A percentile compares a stretch with the other conserved stretches of the same genome.
Evolutionary conservation across 805 yeast species (phyloP).

Genomic region (Yamadazyma paraphyllophila): DNA sequence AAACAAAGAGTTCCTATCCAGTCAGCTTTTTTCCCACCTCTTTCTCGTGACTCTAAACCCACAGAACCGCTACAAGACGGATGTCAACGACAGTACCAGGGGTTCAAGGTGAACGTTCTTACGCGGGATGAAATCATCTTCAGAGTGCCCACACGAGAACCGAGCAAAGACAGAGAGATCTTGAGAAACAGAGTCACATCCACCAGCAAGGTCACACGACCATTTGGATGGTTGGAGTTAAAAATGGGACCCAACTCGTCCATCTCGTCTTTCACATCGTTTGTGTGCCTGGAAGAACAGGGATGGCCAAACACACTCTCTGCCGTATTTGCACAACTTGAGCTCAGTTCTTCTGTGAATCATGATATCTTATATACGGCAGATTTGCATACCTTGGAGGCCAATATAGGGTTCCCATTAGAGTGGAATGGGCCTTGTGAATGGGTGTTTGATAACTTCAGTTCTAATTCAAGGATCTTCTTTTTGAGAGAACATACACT

Average conservation of each 20-base stretch:
- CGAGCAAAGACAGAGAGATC: constrained; percentile 62
- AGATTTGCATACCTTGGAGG: constrained; percentile 50
- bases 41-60: constrained; percentile 53
- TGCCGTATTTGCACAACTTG: constrained; percentile 52
- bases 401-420: constrained; percentile 67
- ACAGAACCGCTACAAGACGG: constrained; percentile 41
- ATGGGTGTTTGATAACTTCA: constrained; percentile 61
- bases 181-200: constrained; percentile 13
- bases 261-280: constrained; percentile 45
- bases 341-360: constrained; percentile 78
- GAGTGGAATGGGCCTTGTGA: constrained; percentile 76
- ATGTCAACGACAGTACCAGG: constrained; percentile 50
- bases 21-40: constrained; percentile 62
- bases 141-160: constrained; percentile 81
- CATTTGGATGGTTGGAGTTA: constrained; percentile 92
- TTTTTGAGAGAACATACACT: constrained; percentile 80
- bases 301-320: constrained; percentile 55
- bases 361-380: constrained; percentile 77
- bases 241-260: constrained; percentile 56
- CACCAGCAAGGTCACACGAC: constrained; percentile 36
- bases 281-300: constrained; percentile 48
- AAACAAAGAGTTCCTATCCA: constrained; percentile 72
- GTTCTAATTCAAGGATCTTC: constrained; percentile 57
- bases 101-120: constrained; percentile 53
- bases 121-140: constrained; percentile 65